Base-by-base conservation (phyloP, 2,329 filamentous ascomycete genomes). In the Periglandula ipomoeae region DNA sequence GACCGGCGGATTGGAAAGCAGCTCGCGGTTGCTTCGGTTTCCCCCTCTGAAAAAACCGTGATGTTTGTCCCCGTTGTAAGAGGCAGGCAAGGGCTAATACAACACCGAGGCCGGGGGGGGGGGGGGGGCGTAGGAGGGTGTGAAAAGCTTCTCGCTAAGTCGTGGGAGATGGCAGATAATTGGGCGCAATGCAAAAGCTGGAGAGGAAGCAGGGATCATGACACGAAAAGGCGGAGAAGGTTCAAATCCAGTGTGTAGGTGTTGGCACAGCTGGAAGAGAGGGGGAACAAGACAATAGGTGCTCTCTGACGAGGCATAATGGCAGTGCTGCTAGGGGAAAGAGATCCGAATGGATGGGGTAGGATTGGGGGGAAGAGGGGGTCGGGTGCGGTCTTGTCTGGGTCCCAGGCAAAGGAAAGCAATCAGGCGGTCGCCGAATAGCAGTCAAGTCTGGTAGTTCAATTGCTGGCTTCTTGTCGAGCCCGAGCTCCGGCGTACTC, bases 101-200 rank as follows among this genome's bases (percentile, higher is more conserved):
- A 24, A 23, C 19, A 30, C 44, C 17, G 23, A 38, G 20, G 13
- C 34, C 15, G 22, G 24, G 34, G 44, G 15, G 8, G 10, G 30
- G 35, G 20, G 22, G 44, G 35, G 34, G 44, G 44, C 26, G 44
- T 39, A 22, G 22, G 44, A 27, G 34, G 44, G 44, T 27, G 44
- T 39, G 44, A 38, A 38, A 32, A 46, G 34, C 32, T 38, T 17
- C 44, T 46, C 34, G 22, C 44, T 39, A 39, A 10, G 19, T 37
- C 26, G 44, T 24, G 32, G 22, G 35, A 27, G n/a, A 26, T 19
- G 23, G 27, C 20, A 39, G 32, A 23, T 27, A n/a, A n/a, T n/a
- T n/a, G n/a, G n/a, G n/a, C n/a, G n/a, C n/a, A n/a, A n/a, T n/a
- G n/a, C n/a, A n/a, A n/a, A n/a, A n/a, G n/a, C n/a, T n/a, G n/a